phyloP scores from a whole-genome alignment of 1,139 yeast species.

The Scheffersomyces quercinus region DNA sequence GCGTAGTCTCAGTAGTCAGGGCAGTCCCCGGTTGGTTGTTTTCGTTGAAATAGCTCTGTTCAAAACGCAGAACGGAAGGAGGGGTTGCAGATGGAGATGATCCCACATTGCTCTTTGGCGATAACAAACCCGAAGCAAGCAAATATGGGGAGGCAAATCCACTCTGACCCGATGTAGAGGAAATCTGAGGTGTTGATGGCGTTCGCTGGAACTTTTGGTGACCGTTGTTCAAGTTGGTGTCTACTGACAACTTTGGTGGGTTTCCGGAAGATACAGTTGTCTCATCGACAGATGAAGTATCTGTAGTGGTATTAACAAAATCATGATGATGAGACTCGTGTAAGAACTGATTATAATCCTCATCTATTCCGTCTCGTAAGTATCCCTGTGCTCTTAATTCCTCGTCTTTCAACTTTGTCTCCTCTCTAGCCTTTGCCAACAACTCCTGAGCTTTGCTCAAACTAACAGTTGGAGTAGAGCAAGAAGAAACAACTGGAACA shows the following conservation, averaged over 20 bases:
- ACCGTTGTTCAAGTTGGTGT: conserved; percentile 23
- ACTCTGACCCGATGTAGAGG: conserved; percentile 20
- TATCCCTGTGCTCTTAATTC: conserved; percentile 43
- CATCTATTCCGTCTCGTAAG: conserved; percentile 26
- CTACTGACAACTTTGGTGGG: conserved; percentile 35
- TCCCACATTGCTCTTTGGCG: conserved; percentile 38
- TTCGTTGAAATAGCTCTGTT: conserved; percentile 14
- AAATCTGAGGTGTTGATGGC: conserved; percentile 33
- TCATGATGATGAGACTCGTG: conserved; percentile 19
- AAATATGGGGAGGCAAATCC: conserved; percentile 66
- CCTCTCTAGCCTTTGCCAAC: conserved; percentile 78
- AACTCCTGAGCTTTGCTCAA: conserved; percentile 83
- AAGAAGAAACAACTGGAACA: conserved; percentile 91
- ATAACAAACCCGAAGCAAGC: conserved; percentile 55
- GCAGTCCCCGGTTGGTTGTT: conserved; percentile 4
- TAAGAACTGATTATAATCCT: conserved; percentile 23
- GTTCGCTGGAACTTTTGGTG: conserved; percentile 14
- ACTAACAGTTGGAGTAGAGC: conserved; percentile 91
- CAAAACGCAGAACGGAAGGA: conserved; percentile 11
- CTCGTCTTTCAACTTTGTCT: conserved; percentile 62
- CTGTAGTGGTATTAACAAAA: conserved; percentile 19
- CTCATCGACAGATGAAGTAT: conserved; percentile 35
- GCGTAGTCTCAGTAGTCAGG: conserved; percentile 14
- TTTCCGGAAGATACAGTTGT: conserved; percentile 26
- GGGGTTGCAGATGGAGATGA: conserved; percentile 27